phyloP scores from a whole-genome alignment of 805 yeast genomes.

The Ogataea zsoltii region DNA sequence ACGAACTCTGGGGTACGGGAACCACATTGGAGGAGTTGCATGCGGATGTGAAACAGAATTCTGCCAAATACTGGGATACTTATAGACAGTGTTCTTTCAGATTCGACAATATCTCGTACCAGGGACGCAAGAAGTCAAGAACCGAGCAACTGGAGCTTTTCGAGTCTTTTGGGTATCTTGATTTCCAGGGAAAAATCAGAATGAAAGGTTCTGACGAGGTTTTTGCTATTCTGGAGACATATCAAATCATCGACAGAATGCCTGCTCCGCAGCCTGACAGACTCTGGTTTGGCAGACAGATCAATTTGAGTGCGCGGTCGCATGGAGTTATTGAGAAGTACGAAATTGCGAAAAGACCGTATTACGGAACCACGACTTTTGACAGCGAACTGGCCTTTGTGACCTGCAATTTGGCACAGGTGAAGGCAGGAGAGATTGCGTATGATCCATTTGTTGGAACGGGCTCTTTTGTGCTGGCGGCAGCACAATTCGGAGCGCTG shows the following conservation, averaged over 20 bases:
- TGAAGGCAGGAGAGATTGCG: slow-evolving; percentile 59
- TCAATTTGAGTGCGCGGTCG: slow-evolving; percentile 60
- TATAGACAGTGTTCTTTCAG: slow-evolving; percentile 61
- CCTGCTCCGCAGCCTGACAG: slow-evolving; percentile 51
- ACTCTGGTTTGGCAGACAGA: slow-evolving; percentile 75
- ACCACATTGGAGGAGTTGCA: slow-evolving; percentile 57
- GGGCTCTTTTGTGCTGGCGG: slow-evolving; percentile 90
- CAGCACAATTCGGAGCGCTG: slow-evolving; percentile 78
- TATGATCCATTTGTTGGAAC: slow-evolving; percentile 98
- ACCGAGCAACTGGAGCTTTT: slow-evolving; percentile 58
- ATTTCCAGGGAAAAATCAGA: slow-evolving; percentile 72
- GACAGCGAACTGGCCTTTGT: slow-evolving; percentile 91
- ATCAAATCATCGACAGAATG: slow-evolving; percentile 35
- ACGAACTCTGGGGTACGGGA: slow-evolving; percentile 85
- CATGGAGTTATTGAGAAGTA: slow-evolving; percentile 70
- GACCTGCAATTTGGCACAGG: slow-evolving; percentile 85
- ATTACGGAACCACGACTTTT: slow-evolving; percentile 94
- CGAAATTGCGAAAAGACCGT: slow-evolving; percentile 78
- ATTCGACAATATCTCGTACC: slow-evolving; percentile 78
- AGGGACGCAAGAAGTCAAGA: slow-evolving; percentile 59
- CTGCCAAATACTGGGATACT: slow-evolving; percentile 27
- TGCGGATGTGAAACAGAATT: slow-evolving; percentile 40
- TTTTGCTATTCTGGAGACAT: slow-evolving; percentile 77
- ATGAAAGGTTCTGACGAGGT: slow-evolving; percentile 74
- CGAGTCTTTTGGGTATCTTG: slow-evolving; percentile 70